phyloP scores from a whole-genome alignment of 768 basidiomycete species.

The Pholiota microspora region DNA sequence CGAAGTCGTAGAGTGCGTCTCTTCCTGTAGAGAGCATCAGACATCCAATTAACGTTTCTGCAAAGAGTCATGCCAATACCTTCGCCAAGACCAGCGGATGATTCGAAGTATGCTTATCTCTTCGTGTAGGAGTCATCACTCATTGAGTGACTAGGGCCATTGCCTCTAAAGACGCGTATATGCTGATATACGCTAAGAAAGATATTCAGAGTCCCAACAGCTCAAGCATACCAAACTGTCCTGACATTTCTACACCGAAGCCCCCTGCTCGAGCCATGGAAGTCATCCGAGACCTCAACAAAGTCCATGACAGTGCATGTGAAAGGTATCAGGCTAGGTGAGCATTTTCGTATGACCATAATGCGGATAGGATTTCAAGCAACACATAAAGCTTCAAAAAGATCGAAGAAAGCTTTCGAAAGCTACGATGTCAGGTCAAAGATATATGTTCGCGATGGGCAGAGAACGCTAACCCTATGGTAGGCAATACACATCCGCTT shows the following conservation, averaged over 20 bases:
- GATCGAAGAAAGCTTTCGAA: conserved; percentile 43
- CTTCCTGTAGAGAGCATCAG: background rate
- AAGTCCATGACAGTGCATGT: conserved; percentile 51
- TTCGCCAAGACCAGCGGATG: background rate
- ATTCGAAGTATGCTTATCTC: background rate
- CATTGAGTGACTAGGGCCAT: conserved; percentile 24
- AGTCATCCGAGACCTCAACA: conserved; percentile 55
- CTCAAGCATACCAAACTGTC: too few relatives aligned
- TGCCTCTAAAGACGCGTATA: conserved; percentile 87
- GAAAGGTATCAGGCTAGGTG: conserved; percentile 46
- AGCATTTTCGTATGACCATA: conserved; percentile 15
- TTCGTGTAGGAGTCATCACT: background rate
- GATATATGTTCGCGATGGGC: conserved; percentile 67
- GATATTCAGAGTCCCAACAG: too few relatives aligned
- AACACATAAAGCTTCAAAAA: conserved; percentile 41
- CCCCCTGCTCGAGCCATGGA: conserved; percentile 58
- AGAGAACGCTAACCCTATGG: conserved; percentile 40
- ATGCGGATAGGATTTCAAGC: background rate
- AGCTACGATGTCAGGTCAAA: conserved; percentile 51
- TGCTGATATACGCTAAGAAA: conserved; percentile 83
- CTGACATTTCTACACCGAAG: conserved; percentile 20
- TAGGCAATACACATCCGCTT: conserved; percentile 24
- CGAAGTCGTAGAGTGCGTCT: conserved; percentile 27
- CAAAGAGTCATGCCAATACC: background rate
- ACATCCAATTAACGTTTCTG: background rate